These are phyloP conservation scores for Botryotinia calthae DNA, from an alignment of 2,329 filamentous ascomycete species.

Conservation along the genomic window DNA sequence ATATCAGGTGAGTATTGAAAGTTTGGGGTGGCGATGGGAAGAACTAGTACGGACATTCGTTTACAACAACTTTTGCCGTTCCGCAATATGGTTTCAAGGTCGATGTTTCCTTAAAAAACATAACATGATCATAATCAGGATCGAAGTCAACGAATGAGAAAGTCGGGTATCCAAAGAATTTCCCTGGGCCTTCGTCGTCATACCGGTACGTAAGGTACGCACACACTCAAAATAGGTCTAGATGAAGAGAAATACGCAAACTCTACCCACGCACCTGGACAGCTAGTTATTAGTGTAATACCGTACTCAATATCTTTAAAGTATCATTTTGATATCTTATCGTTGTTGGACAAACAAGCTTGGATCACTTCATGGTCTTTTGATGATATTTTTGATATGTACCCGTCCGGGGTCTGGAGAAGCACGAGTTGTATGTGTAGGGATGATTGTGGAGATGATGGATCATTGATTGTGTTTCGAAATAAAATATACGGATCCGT, in stretches of 20 bases:
- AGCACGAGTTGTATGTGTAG: neutral
- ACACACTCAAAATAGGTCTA: neutral
- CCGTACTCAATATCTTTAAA: neutral
- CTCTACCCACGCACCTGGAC: constrained; percentile 15
- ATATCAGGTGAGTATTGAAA: constrained; percentile 8
- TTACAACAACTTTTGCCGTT: constrained; percentile 5
- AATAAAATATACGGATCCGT: neutral
- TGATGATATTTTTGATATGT: constrained; percentile 14
- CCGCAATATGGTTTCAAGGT: constrained; percentile 3
- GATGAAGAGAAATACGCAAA: neutral
- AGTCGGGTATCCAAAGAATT: neutral
- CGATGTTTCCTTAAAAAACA: neutral
- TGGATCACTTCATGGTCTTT: constrained; percentile 11
- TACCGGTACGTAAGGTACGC: constrained; percentile 14
- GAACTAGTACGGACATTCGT: neutral
- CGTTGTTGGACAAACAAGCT: constrained; percentile 12
- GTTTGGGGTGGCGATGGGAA: neutral
- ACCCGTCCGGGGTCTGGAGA: constrained; percentile 21
- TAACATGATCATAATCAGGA: constrained; percentile 3
- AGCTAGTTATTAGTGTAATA: neutral
- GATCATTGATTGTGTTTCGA: neutral
- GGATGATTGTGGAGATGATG: constrained; percentile 11
- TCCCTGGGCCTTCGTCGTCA: neutral
- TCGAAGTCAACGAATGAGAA: constrained; percentile 7
- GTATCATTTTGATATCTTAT: neutral